Evolutionary conservation across 192 early-diverging fungal genomes (phyloP), one percentile per base, ranked within the genome.

Genomic region (Umbelopsis sp.): DNA sequence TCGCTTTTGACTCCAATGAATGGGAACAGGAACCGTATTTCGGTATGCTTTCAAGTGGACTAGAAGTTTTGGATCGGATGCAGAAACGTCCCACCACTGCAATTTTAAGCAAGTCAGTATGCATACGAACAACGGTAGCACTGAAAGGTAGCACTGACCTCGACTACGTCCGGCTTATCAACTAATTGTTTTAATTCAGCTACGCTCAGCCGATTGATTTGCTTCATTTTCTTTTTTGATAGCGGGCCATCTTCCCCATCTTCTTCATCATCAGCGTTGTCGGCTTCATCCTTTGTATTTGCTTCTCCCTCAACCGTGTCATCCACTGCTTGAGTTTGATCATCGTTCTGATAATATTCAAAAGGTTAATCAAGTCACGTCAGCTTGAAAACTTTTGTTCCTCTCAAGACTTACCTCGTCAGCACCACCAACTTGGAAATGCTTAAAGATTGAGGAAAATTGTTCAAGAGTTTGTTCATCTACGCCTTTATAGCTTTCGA

Each of bases 1-100:
- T 68, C 96, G 87, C 82, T 97, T 98, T 72, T 97, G 95, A 46
- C 85, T 86, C 97, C 97, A 99, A 78, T 99, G 97, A 15, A 84
- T 74, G 1, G 97, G 97, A 4, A 99, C 92, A 16, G 97, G 96
- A 1, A 99, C 97, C 0, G 95, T 92, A 76, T 98, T 98, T 52
- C 96, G 86, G 49, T 87, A 88, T 4, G 94, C 87, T 77, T 99
- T 99, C n/a, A 99, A 81, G 10, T 91, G 80, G 0, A 98, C 94
- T 23, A 98, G 85, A 22, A 99, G 85, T 48, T 88, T 89, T 1
- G 97, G 97, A 68, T 99, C 96, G 13, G 86, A 84, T 0, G 96
- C 93, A 13, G 94, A 97, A 15, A 92, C 90, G 81, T 99, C 97
- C 46, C 92, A 91, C 94, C 95, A 95, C 81, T 79, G 21, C 84